These are phyloP conservation scores for Diutina siamensis DNA, from an alignment of 1,139 yeast genomes.

Conservation along the genomic window DNA sequence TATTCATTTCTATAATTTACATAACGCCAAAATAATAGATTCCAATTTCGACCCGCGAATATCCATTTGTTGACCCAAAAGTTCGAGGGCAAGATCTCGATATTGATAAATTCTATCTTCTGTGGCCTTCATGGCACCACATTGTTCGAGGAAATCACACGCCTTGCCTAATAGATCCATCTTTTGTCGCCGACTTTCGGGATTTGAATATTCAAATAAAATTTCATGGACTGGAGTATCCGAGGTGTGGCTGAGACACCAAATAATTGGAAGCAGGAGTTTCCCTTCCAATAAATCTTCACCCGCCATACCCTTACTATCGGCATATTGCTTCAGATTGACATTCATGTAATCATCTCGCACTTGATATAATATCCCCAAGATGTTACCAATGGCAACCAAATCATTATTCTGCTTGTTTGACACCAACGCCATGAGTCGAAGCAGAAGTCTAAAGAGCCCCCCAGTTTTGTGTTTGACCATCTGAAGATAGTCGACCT, in stretches of 20 bases:
- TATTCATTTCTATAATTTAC: no score
- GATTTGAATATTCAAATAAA: background rate
- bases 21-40: background rate
- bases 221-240: background rate
- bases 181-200: background rate
- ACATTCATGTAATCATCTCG: constrained; percentile 72
- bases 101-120: background rate
- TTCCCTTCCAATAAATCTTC: constrained; percentile 89
- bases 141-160: background rate
- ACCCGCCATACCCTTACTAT: constrained; percentile 63
- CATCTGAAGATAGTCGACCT: constrained; percentile 64
- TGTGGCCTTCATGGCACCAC: constrained; percentile 2
- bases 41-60: background rate
- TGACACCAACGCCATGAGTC: constrained; percentile 38
- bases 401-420: constrained; percentile 12
- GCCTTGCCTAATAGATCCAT: background rate
- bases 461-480: constrained; percentile 88
- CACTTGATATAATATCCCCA: constrained; percentile 76
- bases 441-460: constrained; percentile 59
- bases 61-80: background rate
- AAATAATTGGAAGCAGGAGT: constrained; percentile 51
- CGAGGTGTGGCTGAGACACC: background rate
- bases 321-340: constrained; percentile 37
- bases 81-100: background rate
- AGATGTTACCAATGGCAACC: constrained; percentile 57